phyloP scores from a whole-genome alignment of 768 basidiomycete genomes.

The Calocera cornea region DNA sequence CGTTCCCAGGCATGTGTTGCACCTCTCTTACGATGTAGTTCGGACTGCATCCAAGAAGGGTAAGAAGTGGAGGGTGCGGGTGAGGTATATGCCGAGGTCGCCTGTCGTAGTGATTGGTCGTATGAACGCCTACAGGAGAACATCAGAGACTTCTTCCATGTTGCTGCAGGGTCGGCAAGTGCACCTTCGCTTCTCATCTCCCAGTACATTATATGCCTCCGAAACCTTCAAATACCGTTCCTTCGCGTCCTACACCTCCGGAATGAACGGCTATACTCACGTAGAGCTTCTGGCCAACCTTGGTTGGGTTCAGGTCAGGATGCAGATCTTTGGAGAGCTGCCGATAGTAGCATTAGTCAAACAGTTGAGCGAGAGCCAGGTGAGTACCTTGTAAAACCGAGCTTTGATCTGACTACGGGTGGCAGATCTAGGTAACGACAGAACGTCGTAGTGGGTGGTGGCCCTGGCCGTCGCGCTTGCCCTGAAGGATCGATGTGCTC shows the following conservation, averaged over 20 bases:
- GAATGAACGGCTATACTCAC: neutral
- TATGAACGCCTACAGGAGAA: constrained; percentile 12
- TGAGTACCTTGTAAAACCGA: constrained; percentile 12
- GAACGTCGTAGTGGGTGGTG: constrained; percentile 12
- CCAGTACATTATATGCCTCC: constrained; percentile 13
- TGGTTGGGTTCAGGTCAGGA: constrained; percentile 11
- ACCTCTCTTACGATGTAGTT: neutral
- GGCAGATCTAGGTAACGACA: constrained; percentile 8
- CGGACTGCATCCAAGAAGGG: neutral
- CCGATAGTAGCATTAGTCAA: neutral
- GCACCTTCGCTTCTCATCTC: constrained; percentile 12
- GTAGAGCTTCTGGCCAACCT: neutral
- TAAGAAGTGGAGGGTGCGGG: neutral
- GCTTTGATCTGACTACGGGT: constrained; percentile 12
- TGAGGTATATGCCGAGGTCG: neutral
- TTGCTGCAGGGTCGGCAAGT: neutral
- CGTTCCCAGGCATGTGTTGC: neutral
- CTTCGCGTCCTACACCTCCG: constrained; percentile 4
- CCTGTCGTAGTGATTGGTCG: constrained; percentile 7
- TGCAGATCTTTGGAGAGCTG: constrained; percentile 14
- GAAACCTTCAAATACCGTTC: constrained; percentile 10
- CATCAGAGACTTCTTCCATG: too few species aligned
- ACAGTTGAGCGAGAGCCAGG: neutral
- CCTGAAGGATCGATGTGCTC: neutral
- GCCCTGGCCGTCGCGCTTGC: neutral